phyloP scores from a whole-genome alignment of 139 green algal species.

The Gonium pectorale region DNA sequence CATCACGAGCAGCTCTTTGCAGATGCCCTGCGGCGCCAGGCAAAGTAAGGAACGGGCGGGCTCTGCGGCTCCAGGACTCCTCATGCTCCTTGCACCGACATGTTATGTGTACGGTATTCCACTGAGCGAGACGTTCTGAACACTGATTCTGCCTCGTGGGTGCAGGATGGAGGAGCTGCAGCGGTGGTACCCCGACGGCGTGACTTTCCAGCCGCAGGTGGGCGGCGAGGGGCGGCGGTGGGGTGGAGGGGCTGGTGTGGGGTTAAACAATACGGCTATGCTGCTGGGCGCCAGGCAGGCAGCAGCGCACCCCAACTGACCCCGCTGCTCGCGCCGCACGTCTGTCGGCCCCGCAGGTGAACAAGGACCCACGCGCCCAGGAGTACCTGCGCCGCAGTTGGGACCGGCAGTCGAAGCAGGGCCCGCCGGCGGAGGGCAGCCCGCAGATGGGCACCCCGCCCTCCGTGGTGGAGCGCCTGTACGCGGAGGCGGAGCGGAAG shows the following conservation, averaged over 20 bases:
- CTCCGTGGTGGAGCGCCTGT: slow-evolving; percentile 64
- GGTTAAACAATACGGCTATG: no score
- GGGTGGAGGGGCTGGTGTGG: no score
- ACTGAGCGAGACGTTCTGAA: neutral
- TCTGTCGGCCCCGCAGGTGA: slow-evolving; percentile 64
- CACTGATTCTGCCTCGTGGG: neutral
- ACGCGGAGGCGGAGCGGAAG: slow-evolving; percentile 42
- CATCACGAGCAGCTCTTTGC: slow-evolving; percentile 82
- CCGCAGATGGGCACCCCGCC: neutral
- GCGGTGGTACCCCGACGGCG: slow-evolving; percentile 77
- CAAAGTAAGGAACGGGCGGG: slow-evolving; percentile 41
- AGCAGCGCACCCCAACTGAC: no score
- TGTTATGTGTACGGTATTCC: no score
- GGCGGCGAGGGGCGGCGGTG: no score
- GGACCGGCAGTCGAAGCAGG: slow-evolving; percentile 2
- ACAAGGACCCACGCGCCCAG: slow-evolving; percentile 37
- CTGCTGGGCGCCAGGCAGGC: no score
- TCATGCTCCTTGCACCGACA: neutral
- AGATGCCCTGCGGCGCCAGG: slow-evolving; percentile 66
- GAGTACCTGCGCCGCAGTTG: slow-evolving; percentile 56
- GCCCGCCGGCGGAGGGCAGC: neutral
- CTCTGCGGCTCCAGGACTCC: neutral
- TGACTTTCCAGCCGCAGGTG: slow-evolving; percentile 81
- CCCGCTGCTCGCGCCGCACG: no score
- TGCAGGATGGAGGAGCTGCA: slow-evolving; percentile 61